Evolutionary conservation across 2,329 filamentous ascomycete species (phyloP).

Genomic region (Ambrosiella xylebori): DNA sequence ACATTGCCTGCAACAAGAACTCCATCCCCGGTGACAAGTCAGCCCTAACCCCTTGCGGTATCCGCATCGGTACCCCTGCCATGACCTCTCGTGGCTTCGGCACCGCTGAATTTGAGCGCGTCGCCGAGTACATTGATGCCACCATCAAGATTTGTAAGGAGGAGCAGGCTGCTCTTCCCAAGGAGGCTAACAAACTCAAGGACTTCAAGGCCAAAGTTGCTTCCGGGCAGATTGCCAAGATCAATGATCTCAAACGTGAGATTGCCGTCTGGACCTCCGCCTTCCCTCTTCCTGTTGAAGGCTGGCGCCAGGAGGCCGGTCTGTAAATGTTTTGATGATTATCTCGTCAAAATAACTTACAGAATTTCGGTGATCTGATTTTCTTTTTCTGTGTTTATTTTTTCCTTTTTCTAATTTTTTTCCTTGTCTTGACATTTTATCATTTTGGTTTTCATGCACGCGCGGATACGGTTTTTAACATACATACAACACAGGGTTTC

Average conservation of each 20-base stretch:
- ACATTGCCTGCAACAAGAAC: slow-evolving; percentile 99
- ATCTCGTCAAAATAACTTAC: not conserved
- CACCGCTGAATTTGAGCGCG: slow-evolving; percentile 77
- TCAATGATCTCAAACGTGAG: slow-evolving; percentile 75
- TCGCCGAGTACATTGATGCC: slow-evolving; percentile 73
- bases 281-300: slow-evolving; percentile 83
- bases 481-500: slow-evolving; percentile 10
- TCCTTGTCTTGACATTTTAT: not conserved
- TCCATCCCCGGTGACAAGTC: slow-evolving; percentile 94
- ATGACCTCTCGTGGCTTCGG: slow-evolving; percentile 96
- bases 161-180: slow-evolving; percentile 62
- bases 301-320: slow-evolving; percentile 45
- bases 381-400: not conserved
- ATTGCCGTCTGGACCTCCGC: slow-evolving; percentile 70
- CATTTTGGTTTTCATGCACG: not conserved
- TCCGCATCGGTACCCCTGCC: slow-evolving; percentile 90
- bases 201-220: slow-evolving; percentile 94
- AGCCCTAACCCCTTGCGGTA: slow-evolving; percentile 80
- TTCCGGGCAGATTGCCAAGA: slow-evolving; percentile 59
- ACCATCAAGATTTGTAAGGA: slow-evolving; percentile 64
- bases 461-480: slow-evolving; percentile 9
- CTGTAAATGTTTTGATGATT: slow-evolving; percentile 25
- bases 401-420: slow-evolving; percentile 5
- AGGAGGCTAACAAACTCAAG: slow-evolving; percentile 59
- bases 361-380: not conserved